Evolutionary conservation across 1,284 basidiomycete species (phyloP).

Genomic region (Rhodotorula sp.): DNA sequence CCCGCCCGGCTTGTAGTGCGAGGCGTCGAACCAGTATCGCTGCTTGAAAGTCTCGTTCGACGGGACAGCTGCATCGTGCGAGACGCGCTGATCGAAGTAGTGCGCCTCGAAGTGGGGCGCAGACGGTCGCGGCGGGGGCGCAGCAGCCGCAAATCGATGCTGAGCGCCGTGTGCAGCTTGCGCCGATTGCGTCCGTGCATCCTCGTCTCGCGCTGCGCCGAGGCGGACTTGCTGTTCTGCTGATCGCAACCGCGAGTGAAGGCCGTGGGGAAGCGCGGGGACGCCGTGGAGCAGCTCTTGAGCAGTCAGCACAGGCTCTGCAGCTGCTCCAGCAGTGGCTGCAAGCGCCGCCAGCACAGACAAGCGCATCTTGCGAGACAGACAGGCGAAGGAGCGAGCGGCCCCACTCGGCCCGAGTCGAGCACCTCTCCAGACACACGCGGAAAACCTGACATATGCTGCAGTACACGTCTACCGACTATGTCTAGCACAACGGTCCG

Average conservation of each 20-base stretch:
- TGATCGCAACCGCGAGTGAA: conserved; percentile 14
- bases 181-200: no score
- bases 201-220: neutral
- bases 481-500: no score
- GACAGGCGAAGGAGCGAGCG: neutral
- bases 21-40: conserved; percentile 76
- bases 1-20: conserved; percentile 72
- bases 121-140: no score
- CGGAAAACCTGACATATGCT: no score
- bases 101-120: conserved; percentile 1
- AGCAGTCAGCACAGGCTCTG: neutral
- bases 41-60: conserved; percentile 36
- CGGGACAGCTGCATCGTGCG: conserved; percentile 20
- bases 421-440: no score
- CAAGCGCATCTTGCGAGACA: neutral
- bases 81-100: conserved; percentile 40
- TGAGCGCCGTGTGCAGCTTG: neutral
- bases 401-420: no score
- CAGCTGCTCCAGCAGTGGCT: neutral
- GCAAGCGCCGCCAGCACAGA: neutral
- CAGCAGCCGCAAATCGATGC: neutral
- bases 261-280: conserved; percentile 28
- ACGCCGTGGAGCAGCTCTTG: conserved; percentile 10
- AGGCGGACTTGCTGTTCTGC: neutral
- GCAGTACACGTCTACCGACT: no score